Evolutionary conservation across 805 yeast species (phyloP), one percentile per base, ranked within the genome.

Genomic region (Kazachstania martiniae): DNA sequence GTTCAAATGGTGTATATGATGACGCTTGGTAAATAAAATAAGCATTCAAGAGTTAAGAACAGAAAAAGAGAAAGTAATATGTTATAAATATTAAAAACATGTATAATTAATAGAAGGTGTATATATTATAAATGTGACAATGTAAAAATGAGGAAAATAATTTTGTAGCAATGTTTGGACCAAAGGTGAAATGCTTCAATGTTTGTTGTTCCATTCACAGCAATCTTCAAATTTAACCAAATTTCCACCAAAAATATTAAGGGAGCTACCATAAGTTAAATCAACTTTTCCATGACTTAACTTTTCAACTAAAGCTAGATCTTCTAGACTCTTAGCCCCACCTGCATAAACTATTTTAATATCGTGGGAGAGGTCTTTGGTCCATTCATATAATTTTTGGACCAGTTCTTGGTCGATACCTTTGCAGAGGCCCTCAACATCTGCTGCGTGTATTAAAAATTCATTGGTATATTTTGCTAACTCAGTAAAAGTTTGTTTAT

Each of bases 401-500:
- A 91, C 96, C 27, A 91, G 62, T 12, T 74, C 70, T 49, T 77
- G 76, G 49, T 91, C 99, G 21, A 91, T 82, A 1, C 99, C 99
- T 26, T 74, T 70, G 54, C 98, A 91, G 12, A 91, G 65, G 0
- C 99, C 99, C 58, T 91, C 99, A 3, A 91, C 97, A 57, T 91
- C 98, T 0, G 98, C 99, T 3, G 98, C 98, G 60, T 91, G 99
- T 12, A 91, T 78, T 33, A 91, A 61, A 49, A 89, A 83, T 59
- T 91, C 98, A 41, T 74, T 70, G 47, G 96, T 84, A 58, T 78
- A 83, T 30, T 63, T 35, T 7, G 77, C 58, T 25, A 91, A 65
- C 29, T 56, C 38, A 4, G 46, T 51, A 37, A 91, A 68, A 18
- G 80, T 68, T 17, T 68, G 70, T 31, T 56, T 53, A 30, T 63